Evolutionary conservation across 148 eudicot genomes (phyloP).

Genomic region (Fagopyrum homotropicum): DNA sequence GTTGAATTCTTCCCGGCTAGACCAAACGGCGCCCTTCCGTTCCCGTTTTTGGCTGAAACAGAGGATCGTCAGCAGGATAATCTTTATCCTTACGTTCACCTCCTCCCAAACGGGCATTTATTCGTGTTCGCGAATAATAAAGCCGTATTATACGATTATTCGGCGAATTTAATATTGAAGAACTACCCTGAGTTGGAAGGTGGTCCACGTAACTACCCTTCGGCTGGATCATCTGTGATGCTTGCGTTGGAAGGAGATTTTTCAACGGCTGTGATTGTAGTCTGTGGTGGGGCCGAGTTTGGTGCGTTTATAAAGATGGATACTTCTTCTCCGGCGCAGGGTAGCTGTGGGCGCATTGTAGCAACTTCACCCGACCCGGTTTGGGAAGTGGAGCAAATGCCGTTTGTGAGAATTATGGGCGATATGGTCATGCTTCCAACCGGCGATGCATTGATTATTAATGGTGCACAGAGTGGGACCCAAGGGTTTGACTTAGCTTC

Average conservation of each 20-base stretch:
- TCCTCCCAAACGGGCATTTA: constrained; percentile 61
- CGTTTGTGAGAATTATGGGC: constrained; percentile 77
- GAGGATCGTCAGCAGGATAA: constrained; percentile 76
- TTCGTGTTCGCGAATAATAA: constrained; percentile 71
- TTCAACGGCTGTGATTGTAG: constrained; percentile 50
- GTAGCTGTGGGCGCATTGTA: constrained; percentile 81
- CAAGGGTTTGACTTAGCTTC: constrained; percentile 76
- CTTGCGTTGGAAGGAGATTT: constrained; percentile 58
- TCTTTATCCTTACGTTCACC: constrained; percentile 80
- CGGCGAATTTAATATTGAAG: constrained; percentile 21
- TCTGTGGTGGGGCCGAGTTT: constrained; percentile 86
- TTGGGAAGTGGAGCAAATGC: constrained; percentile 94
- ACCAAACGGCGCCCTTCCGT: constrained; percentile 33
- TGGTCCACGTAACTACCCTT: constrained; percentile 88
- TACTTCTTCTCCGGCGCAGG: constrained; percentile 45
- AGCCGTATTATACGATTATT: constrained; percentile 59
- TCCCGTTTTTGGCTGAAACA: constrained; percentile 48
- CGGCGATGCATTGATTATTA: constrained; percentile 66
- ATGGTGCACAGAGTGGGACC: constrained; percentile 79
- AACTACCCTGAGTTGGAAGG: constrained; percentile 60
- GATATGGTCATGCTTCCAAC: constrained; percentile 90
- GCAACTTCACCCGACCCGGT: constrained; percentile 49
- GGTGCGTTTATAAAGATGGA: constrained; percentile 65
- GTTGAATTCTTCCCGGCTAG: constrained; percentile 68
- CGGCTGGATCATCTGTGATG: constrained; percentile 93